Evolutionary conservation across 192 early-diverging fungal genomes (phyloP), one percentile per base, ranked within the genome.

Genomic region (Entomortierella chlamydospora): DNA sequence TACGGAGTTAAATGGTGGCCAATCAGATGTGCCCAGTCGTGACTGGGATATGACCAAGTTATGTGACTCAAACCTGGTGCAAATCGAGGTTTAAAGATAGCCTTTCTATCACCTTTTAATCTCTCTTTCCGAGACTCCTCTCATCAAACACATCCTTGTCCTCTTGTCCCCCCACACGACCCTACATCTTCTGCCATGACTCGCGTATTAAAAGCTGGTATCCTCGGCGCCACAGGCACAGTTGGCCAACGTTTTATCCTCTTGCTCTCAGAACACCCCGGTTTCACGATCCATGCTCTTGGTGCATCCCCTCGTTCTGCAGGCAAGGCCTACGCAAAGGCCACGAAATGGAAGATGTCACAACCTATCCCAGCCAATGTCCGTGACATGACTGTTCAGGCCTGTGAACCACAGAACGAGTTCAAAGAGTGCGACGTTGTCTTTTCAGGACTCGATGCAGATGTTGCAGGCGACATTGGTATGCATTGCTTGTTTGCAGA

Each of bases 201-300:
- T 31, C 65, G 70, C 39, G 76, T 79, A 70, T 73, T 82, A 66
- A 88, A 87, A 72, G 96, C 94, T 41, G 97, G 94, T 66, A 91
- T 99, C 64, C 92, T 99, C 54, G 97, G 97, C 64, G 96, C 96
- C 33, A 99, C 97, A 0, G 97, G 97, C 77, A 99, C 96, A 25
- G 97, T 99, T 49, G 98, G 98, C 34, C 98, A 99, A 82, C 92
- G 98, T 29, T 99, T 99, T 70, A 96, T 98, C 59, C 87, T 93
- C 65, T 86, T 99, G 51, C 89, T 99, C 55, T 90, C 91, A 7
- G 79, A 87, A 57, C 95, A 99, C 85, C 96, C 96, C 57, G 82
- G 86, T 66, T 96, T 99, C 83, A 81, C 84, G 58, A 90, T 99
- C 81, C 90, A 92, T 79, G 91, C 94, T 47, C 85, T 99, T 22